A percentile compares a stretch with the other conserved stretches of the same genome.
Evolutionary conservation across 1,139 yeast species (phyloP).

Genomic region (Geotrichum fermentans): DNA sequence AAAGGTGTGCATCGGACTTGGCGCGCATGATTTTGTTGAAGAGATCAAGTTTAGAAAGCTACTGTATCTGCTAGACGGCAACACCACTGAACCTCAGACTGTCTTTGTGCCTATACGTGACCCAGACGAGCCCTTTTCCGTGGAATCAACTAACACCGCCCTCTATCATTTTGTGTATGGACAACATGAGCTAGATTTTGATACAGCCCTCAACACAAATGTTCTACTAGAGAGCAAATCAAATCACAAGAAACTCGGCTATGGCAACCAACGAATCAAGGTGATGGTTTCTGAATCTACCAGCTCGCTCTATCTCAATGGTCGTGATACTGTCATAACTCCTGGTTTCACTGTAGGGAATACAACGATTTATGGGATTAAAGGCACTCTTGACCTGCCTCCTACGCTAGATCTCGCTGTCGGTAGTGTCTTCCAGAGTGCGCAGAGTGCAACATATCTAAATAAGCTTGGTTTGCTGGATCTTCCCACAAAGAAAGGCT

Average conservation of each 20-base stretch:
- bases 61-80: conserved; percentile 49
- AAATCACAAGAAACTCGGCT: conserved; percentile 36
- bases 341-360: conserved; percentile 48
- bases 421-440: conserved; percentile 51
- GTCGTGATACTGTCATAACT: conserved; percentile 44
- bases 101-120: conserved; percentile 46
- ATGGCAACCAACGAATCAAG: conserved; percentile 47
- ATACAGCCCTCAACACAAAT: conserved; percentile 39
- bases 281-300: conserved; percentile 31
- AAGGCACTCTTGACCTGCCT: conserved; percentile 56
- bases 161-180: conserved; percentile 67
- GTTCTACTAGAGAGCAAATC: conserved; percentile 14
- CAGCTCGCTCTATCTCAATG: conserved; percentile 44
- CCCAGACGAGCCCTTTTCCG: conserved; percentile 26
- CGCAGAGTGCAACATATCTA: conserved; percentile 49
- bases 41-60: conserved; percentile 66
- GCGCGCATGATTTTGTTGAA: conserved; percentile 60
- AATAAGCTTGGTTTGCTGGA: conserved; percentile 47
- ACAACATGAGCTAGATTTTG: conserved; percentile 38
- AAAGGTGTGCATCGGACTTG: conserved; percentile 67
- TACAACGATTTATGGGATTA: conserved; percentile 59
- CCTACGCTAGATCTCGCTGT: conserved; percentile 49
- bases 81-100: conserved; percentile 46
- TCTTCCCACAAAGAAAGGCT: conserved; percentile 52
- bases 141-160: conserved; percentile 37